These are phyloP conservation scores for Cercophora newfieldiana DNA, from an alignment of 495 filamentous ascomycete species.

Conservation along the genomic window DNA sequence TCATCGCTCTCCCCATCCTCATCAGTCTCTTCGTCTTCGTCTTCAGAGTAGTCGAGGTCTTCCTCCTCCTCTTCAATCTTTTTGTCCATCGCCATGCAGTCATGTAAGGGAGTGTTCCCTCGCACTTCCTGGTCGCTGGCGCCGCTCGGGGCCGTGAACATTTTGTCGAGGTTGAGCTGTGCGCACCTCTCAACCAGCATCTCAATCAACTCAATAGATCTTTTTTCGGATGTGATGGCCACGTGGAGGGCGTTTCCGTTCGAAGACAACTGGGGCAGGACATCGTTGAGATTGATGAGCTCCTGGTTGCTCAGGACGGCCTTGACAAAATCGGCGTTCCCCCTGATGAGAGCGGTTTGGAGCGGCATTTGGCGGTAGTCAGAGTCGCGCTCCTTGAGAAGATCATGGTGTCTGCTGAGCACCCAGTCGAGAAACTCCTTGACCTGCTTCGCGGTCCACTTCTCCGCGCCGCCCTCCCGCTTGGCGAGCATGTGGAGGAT, in stretches of 20 bases:
- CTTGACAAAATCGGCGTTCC: background rate
- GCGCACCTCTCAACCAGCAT: background rate
- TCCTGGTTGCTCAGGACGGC: background rate
- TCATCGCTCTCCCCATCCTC: background rate
- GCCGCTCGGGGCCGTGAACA: background rate
- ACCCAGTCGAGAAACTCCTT: background rate
- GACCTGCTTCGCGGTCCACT: background rate
- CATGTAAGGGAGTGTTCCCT: background rate
- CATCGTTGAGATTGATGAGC: background rate
- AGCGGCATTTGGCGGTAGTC: background rate
- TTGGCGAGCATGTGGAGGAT: background rate
- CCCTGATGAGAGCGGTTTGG: background rate
- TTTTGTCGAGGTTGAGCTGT: background rate
- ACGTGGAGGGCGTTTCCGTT: background rate
- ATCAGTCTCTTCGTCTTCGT: background rate
- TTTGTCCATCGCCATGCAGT: background rate
- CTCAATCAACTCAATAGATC: background rate
- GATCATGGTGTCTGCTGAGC: background rate
- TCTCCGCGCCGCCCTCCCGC: background rate
- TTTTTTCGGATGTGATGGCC: background rate
- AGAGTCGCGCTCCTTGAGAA: background rate
- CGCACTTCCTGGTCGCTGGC: background rate
- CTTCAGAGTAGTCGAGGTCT: background rate
- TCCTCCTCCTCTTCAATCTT: background rate
- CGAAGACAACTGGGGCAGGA: background rate